Base-by-base conservation (phyloP, 1,284 basidiomycete species). In the Neonothopanus nambi region DNA sequence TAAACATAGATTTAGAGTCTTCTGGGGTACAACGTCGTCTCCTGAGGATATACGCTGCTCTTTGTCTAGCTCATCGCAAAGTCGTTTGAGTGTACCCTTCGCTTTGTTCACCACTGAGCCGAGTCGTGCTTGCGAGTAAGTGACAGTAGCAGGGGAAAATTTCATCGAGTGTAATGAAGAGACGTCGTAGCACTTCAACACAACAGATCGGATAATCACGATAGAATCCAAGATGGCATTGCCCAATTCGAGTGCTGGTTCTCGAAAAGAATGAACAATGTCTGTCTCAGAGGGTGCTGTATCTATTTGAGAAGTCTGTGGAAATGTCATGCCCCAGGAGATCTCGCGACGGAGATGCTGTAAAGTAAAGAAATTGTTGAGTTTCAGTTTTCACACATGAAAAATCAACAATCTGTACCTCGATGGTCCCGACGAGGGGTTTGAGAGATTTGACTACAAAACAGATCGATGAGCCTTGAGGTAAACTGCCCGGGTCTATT, bases 341-440 rank as follows among this genome's bases (percentile, higher is more conserved):
- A 81, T 61, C 54, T 78, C 77, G 26, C 77, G 70, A 13, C 79
- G 69, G 8, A 78, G 57, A 56, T 79, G 76, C 61, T 79, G 71
- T 64, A 15, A 67, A n/a, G n/a, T n/a, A n/a, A n/a, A n/a, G n/a
- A 36, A 51, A 45, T 50, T 33, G 45, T 24, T 33, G n/a, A 17
- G 46, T 13, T 47, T n/a, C 7, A 40, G 13, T n/a, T 41, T 38
- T 8, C 8, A 13, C 2, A 3, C 26, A 5, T 28, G 26, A 9
- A 33, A 3, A 28, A 23, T 15, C 17, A n/a, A n/a, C 24, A 6
- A n/a, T 8, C 45, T 57, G 21, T 26, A 64, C 63, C 55, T 67
- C 66, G 5, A 66, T 59, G 3, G 59, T 74, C 13, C 68, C 69
- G 20, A 79, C 70, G 28, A 80, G 66, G 3, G 76, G 76, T 42